phyloP scores from a whole-genome alignment of 805 yeast genomes.

The Saturnispora hagleri region DNA sequence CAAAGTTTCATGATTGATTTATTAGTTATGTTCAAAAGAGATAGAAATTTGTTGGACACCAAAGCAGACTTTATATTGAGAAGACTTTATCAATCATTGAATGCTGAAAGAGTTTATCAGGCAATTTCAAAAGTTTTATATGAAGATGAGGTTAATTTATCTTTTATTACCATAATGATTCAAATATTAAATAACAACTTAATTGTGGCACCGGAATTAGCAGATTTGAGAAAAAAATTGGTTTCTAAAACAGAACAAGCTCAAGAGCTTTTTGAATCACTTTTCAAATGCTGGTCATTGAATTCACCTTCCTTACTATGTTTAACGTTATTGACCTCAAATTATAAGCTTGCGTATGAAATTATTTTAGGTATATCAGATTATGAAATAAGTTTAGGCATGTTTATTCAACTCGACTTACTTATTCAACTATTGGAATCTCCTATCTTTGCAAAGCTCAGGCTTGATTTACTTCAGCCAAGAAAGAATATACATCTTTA shows the following conservation, averaged over 20 bases:
- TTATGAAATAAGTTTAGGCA: constrained; percentile 68
- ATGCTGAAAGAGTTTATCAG: constrained; percentile 75
- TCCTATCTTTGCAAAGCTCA: constrained; percentile 79
- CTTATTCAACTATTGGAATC: constrained; percentile 85
- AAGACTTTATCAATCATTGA: constrained; percentile 70
- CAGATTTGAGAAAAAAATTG: constrained; percentile 58
- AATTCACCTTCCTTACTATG: constrained; percentile 85
- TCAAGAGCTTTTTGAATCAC: constrained; percentile 47
- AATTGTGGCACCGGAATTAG: constrained; percentile 76
- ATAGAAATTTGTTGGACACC: constrained; percentile 53
- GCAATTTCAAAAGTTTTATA: constrained; percentile 65
- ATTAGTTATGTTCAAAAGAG: constrained; percentile 59
- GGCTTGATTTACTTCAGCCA: constrained; percentile 86
- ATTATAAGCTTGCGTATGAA: constrained; percentile 79
- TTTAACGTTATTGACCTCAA: constrained; percentile 75
- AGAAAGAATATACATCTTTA: constrained; percentile 70
- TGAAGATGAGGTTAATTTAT: constrained; percentile 48
- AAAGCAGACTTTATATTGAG: constrained; percentile 79
- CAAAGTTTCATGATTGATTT: constrained; percentile 65
- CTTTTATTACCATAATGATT: constrained; percentile 70
- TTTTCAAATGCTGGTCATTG: constrained; percentile 87
- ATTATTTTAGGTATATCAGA: constrained; percentile 75
- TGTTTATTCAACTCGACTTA: constrained; percentile 80
- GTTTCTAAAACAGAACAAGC: constrained; percentile 30
- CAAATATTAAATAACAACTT: constrained; percentile 82